Evolutionary conservation across 495 filamentous ascomycete species (phyloP).

Genomic region (Collariella sp.): DNA sequence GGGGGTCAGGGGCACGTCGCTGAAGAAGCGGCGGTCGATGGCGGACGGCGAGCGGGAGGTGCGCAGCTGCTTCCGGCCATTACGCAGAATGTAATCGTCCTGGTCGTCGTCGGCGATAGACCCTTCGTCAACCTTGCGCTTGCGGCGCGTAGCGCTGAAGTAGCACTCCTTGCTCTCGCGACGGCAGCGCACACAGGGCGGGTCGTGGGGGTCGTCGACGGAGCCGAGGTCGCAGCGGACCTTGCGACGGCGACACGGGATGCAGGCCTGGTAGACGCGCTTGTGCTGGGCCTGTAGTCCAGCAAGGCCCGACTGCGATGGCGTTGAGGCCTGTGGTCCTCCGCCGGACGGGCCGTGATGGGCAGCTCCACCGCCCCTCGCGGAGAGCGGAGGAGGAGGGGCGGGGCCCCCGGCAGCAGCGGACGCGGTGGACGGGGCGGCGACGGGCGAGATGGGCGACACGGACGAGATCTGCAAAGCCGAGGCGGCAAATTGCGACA

Average conservation of each 20-base stretch:
- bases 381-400: slow-evolving; percentile 13
- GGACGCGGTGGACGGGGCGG: slow-evolving; percentile 18
- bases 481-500: slow-evolving; percentile 26
- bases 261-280: slow-evolving; percentile 78
- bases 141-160: slow-evolving; percentile 92
- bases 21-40: slow-evolving; percentile 36
- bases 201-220: slow-evolving; percentile 89
- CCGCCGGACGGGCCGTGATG: slow-evolving; percentile 7
- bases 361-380: slow-evolving; percentile 13
- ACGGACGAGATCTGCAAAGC: slow-evolving; percentile 19
- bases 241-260: slow-evolving; percentile 83
- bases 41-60: slow-evolving; percentile 30
- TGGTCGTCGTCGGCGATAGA: slow-evolving; percentile 44
- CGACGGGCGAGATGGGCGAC: slow-evolving; percentile 24
- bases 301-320: slow-evolving; percentile 6
- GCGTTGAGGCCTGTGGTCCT: slow-evolving; percentile 4
- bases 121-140: slow-evolving; percentile 70
- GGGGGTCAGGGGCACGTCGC: slow-evolving; percentile 52
- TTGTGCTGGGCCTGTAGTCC: slow-evolving; percentile 46
- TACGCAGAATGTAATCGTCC: slow-evolving; percentile 47
- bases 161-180: slow-evolving; percentile 91
- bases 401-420: slow-evolving; percentile 17
- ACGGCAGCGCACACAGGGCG: slow-evolving; percentile 87
- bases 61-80: slow-evolving; percentile 45
- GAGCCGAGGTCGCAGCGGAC: slow-evolving; percentile 90